Evolutionary conservation across 164 flowering plant genomes (phyloP), one percentile per base, ranked within the genome.

Genomic region (Nelumbo lutea): DNA sequence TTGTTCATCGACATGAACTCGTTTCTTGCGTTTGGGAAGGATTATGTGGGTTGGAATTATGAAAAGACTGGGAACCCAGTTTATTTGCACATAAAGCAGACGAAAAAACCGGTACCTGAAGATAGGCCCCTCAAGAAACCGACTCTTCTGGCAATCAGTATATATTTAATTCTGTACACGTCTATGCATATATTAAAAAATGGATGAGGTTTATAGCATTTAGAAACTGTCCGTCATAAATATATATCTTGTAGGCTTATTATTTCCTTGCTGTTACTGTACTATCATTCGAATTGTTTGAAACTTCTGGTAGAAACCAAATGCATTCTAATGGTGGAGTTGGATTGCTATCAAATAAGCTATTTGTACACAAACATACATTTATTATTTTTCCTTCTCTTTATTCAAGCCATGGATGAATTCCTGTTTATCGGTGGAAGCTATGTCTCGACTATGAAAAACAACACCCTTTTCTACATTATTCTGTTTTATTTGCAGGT

Each of bases 101-200:
- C 83, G 1, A 79, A 64, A 61, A 92, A 90, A 78, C 61, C 77
- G 44, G 84, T 81, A 70, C 63, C 96, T 2, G 98, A 95, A 73
- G 98, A 95, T 66, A 81, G 98, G 68, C 98, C 99, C 69, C 82
- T 77, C 52, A 92, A 95, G 83, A 95, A 95, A 67, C 99, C 99
- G 0, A 88, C 98, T 42, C 88, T 85, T 43, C 71, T 92, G 61
- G 99, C 96, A 1, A 95, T 93, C 71, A 97, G 99, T 92, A 88
- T 27, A 27, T 27, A 27, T 60, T 40, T 62, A 40, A 5, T n/a
- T 59, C 42, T 55, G 5, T 64, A 13, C 51, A 4, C 55, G 9
- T 59, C 45, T 50, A 2, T n/a, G 6, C 48, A 1, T 62, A 27
- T 27, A n/a, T 66, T 13, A 55, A n/a, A 15, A 39, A 10, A 4